Evolutionary conservation across 2,329 filamentous ascomycete species (phyloP).

Genomic region (Ilyonectria robusta): DNA sequence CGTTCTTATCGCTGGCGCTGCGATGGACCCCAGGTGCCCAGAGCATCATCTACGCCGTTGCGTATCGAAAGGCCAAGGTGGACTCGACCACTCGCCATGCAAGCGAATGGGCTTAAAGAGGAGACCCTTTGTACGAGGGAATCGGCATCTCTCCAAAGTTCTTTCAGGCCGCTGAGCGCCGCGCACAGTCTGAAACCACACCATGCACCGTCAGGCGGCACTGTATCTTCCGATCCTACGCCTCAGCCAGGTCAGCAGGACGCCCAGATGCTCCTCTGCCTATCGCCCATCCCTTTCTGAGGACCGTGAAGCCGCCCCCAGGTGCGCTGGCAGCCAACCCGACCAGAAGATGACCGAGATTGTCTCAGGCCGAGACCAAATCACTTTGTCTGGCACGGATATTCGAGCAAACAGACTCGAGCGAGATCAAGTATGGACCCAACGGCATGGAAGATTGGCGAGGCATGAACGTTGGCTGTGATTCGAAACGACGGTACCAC

Average conservation of each 20-base stretch:
- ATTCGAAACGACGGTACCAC: not conserved
- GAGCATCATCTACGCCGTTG: not conserved
- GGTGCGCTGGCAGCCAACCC: slow-evolving; percentile 13
- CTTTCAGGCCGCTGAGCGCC: not conserved
- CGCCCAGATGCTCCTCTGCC: slow-evolving; percentile 10
- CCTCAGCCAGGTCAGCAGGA: slow-evolving; percentile 20
- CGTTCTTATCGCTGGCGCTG: slow-evolving; percentile 1
- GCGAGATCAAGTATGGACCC: not conserved
- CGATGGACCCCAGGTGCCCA: not conserved
- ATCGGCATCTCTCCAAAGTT: not conserved
- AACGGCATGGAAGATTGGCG: slow-evolving; percentile 16
- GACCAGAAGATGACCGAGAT: slow-evolving; percentile 15
- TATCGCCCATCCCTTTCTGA: slow-evolving; percentile 23
- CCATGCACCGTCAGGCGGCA: slow-evolving; percentile 1
- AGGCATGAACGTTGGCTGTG: slow-evolving; percentile 11
- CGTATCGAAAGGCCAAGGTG: not conserved
- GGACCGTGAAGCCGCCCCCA: slow-evolving; percentile 6
- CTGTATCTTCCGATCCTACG: slow-evolving; percentile 28
- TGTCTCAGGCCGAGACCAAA: not conserved
- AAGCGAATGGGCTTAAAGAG: not conserved
- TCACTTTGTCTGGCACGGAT: slow-evolving; percentile 6
- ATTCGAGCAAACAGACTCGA: not conserved
- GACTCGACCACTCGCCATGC: not conserved
- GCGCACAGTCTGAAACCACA: slow-evolving; percentile 1
- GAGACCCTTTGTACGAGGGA: not conserved